Percentiles rank a stretch among this genome's conserved stretches.
Conservation (phyloP, 192 early-diverging fungal genomes). For the Linnemannia exigua region DNA sequence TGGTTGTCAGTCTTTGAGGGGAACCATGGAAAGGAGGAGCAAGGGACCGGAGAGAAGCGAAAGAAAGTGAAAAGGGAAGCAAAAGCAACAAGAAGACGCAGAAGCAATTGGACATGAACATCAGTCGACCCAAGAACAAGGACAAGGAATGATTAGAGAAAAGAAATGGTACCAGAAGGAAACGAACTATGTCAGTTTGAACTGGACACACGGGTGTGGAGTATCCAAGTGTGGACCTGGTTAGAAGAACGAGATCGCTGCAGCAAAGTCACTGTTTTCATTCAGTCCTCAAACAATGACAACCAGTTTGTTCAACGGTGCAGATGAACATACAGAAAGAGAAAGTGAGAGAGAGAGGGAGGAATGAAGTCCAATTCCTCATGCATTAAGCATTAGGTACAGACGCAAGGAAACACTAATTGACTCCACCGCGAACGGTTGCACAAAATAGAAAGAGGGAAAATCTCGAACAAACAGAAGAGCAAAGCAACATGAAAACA, state of each 20-base stretch:
- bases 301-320: background rate
- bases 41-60: background rate
- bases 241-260: background rate
- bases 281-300: too few relatives aligned
- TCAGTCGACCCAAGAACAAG: constrained; percentile 5
- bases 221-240: background rate
- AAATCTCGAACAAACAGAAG: background rate
- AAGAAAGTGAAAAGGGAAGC: background rate
- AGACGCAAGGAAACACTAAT: background rate
- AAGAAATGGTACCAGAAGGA: background rate
- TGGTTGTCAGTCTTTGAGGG: background rate
- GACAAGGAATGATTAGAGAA: background rate
- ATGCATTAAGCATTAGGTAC: background rate
- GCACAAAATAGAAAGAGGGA: background rate
- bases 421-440: background rate
- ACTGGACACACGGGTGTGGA: background rate
- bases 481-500: background rate
- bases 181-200: background rate
- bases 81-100: background rate
- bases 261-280: background rate
- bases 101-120: background rate
- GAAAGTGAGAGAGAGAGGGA: background rate
- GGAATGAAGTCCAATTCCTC: background rate
- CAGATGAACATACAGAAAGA: background rate
- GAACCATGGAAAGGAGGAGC: background rate